Conservation (phyloP, 495 filamentous ascomycete species). For the Neurospora tetraspora region DNA sequence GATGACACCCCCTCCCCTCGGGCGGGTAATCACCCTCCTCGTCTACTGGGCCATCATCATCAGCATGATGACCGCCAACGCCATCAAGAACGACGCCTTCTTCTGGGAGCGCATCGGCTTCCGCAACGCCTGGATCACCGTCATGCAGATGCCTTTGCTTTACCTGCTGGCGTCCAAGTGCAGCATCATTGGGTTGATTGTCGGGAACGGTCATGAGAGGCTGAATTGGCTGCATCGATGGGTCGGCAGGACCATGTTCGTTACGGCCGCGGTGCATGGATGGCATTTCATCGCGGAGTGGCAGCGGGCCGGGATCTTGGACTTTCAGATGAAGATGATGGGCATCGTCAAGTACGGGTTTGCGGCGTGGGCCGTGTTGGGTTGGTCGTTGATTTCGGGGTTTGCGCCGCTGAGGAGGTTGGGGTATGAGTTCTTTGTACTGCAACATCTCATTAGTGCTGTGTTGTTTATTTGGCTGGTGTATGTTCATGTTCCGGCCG, state of each 20-base stretch:
- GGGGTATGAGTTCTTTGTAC: constrained; percentile 72
- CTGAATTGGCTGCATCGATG: constrained; percentile 83
- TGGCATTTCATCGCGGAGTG: constrained; percentile 63
- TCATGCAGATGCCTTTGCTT: constrained; percentile 74
- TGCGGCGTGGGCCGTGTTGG: constrained; percentile 61
- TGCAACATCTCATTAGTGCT: constrained; percentile 66
- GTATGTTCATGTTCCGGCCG: constrained; percentile 51
- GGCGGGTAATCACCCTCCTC: constrained; percentile 42
- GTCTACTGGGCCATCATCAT: constrained; percentile 48
- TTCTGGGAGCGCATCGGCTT: constrained; percentile 66
- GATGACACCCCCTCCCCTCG: constrained; percentile 47
- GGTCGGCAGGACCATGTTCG: constrained; percentile 62
- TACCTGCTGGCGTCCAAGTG: constrained; percentile 72
- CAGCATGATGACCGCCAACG: constrained; percentile 43
- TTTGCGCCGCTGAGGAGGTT: constrained; percentile 56
- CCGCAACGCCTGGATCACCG: constrained; percentile 64
- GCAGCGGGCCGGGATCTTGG: constrained; percentile 53
- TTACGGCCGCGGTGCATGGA: constrained; percentile 67
- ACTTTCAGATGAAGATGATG: constrained; percentile 50
- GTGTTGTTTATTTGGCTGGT: constrained; percentile 58
- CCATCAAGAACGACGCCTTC: constrained; percentile 30
- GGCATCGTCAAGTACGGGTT: constrained; percentile 58
- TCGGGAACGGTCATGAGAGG: constrained; percentile 61
- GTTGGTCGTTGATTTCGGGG: constrained; percentile 61
- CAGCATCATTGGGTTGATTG: constrained; percentile 59